phyloP scores from a whole-genome alignment of 2,329 filamentous ascomycete species.

The Ustulina deusta region DNA sequence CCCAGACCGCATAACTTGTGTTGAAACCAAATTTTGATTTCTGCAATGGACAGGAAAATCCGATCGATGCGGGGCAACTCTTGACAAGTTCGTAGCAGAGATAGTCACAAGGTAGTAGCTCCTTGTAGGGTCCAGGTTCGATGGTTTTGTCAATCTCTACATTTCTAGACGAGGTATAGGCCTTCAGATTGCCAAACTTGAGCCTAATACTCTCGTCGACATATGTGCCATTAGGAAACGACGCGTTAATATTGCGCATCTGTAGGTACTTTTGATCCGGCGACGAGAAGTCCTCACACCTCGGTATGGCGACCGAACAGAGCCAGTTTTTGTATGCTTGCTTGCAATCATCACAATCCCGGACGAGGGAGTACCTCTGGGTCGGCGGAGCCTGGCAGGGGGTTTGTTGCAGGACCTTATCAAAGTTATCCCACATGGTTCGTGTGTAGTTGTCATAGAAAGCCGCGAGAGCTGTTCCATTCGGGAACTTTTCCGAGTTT shows the following conservation, averaged over 20 bases:
- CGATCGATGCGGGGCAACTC: slow-evolving; percentile 81
- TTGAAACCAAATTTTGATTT: slow-evolving; percentile 55
- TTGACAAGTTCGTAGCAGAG: slow-evolving; percentile 88
- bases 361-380: slow-evolving; percentile 83
- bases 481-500: slow-evolving; percentile 73
- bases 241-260: slow-evolving; percentile 76
- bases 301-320: slow-evolving; percentile 91
- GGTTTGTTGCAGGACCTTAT: slow-evolving; percentile 83
- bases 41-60: slow-evolving; percentile 77
- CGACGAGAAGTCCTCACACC: slow-evolving; percentile 84
- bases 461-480: slow-evolving; percentile 69
- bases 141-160: slow-evolving; percentile 77
- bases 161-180: slow-evolving; percentile 74
- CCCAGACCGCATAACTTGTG: slow-evolving; percentile 59
- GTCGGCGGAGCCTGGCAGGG: slow-evolving; percentile 82
- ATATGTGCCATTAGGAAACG: slow-evolving; percentile 77
- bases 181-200: slow-evolving; percentile 48
- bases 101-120: slow-evolving; percentile 88
- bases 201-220: slow-evolving; percentile 53
- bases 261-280: slow-evolving; percentile 65
- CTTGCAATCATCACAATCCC: slow-evolving; percentile 80
- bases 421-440: slow-evolving; percentile 79
- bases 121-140: slow-evolving; percentile 89
- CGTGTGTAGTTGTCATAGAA: slow-evolving; percentile 84
- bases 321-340: slow-evolving; percentile 93